A percentile compares a stretch with the other conserved stretches of the same genome.
Conservation (phyloP, 225 moss, liverwort and hornwort species). For the Asterella californica region DNA sequence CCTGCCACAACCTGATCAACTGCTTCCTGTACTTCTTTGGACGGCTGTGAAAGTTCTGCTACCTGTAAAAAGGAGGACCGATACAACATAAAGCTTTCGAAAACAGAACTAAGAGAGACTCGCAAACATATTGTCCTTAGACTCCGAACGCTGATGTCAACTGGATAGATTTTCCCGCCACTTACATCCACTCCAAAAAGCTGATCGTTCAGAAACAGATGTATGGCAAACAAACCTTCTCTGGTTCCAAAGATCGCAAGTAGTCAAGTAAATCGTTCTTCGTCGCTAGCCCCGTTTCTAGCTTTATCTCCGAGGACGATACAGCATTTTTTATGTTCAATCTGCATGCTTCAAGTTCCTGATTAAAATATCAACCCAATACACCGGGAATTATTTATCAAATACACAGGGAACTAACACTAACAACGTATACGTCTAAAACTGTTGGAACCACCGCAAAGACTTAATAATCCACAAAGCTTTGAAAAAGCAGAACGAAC, state of each 20-base stretch:
- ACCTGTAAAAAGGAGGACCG: constrained; percentile 27
- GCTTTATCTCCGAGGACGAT: constrained; percentile 33
- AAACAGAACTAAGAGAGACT: background rate
- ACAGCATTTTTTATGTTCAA: constrained; percentile 26
- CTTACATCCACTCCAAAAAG: background rate
- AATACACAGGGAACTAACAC: background rate
- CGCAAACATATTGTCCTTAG: background rate
- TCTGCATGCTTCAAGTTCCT: constrained; percentile 47
- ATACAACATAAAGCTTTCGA: background rate
- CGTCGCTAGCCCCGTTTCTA: constrained; percentile 21
- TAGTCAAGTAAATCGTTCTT: constrained; percentile 52
- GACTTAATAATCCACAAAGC: too few species aligned
- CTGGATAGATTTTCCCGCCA: background rate
- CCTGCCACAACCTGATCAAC: constrained; percentile 47
- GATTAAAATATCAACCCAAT: background rate
- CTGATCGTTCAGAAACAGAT: background rate
- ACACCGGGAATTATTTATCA: background rate
- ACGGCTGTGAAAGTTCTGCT: constrained; percentile 53
- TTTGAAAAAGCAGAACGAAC: background rate
- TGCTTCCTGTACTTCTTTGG: constrained; percentile 49
- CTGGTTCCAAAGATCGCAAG: constrained; percentile 45
- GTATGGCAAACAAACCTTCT: constrained; percentile 36
- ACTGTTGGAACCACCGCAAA: too few species aligned
- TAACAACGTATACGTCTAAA: background rate
- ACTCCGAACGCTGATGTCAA: background rate